Evolutionary conservation across 176 grass and related monocot genomes (phyloP).

Genomic region (Eleusine coracana): DNA sequence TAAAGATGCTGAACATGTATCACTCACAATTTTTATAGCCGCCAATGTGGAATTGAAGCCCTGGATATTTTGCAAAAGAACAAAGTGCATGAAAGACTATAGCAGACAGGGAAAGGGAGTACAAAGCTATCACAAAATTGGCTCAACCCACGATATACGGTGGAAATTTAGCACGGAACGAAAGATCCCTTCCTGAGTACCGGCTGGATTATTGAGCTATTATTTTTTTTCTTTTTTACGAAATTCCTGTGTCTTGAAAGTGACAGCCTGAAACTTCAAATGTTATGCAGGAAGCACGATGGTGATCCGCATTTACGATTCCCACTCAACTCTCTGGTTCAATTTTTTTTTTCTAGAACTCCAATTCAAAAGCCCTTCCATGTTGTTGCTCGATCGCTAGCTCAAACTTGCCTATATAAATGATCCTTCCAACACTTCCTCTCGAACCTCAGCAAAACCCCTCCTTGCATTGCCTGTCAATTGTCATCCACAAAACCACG

Average conservation of each 20-base stretch:
- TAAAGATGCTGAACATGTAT: neutral
- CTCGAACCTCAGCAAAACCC: neutral
- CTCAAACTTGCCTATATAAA: conserved; percentile 25
- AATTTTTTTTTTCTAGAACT: no score
- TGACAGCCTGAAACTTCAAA: neutral
- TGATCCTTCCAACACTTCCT: neutral
- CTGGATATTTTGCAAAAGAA: neutral
- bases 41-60: conserved; percentile 14
- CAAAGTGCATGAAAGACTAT: neutral
- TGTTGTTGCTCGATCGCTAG: neutral
- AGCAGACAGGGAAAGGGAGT: neutral
- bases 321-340: neutral
- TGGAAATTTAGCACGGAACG: neutral
- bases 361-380: neutral
- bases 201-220: neutral
- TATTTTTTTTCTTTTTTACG: neutral
- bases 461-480: no score
- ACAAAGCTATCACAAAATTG: neutral
- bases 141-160: neutral
- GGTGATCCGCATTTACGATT: neutral
- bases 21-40: neutral
- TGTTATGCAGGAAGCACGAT: neutral
- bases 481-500: neutral
- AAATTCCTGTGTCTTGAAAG: neutral
- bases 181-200: neutral